Evolutionary conservation across 208 protist species (phyloP).

Genomic region (Trypanosoma boissoni): DNA sequence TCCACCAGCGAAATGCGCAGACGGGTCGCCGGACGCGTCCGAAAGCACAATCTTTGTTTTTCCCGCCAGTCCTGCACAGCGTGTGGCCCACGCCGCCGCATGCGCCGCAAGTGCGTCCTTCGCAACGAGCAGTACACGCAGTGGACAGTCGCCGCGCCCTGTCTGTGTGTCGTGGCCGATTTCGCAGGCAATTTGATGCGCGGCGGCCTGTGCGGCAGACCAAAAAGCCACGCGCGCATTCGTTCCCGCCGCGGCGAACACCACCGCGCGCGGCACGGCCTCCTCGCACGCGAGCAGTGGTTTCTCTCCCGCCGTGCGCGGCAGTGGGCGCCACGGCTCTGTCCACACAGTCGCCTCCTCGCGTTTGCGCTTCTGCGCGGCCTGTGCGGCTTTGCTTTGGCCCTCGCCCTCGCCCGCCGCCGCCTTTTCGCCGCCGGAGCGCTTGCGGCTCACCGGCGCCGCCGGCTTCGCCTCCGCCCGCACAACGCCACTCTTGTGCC

Average conservation of each 20-base stretch:
- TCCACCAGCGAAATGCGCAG: constrained; percentile 33
- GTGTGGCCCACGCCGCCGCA: constrained; percentile 76
- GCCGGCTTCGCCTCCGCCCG: constrained; percentile 33
- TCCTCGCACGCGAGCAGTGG: constrained; percentile 31
- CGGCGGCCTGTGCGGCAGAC: constrained; percentile 49
- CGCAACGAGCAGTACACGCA: constrained; percentile 56
- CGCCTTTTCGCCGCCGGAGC: constrained; percentile 4
- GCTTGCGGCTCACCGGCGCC: too few relatives aligned
- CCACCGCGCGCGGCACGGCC: constrained; percentile 40
- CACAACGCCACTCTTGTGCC: constrained; percentile 70
- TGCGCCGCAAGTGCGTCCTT: constrained; percentile 50
- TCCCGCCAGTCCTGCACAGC: constrained; percentile 52
- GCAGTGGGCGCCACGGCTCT: constrained; percentile 46
- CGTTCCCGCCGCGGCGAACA: constrained; percentile 5
- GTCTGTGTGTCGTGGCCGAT: constrained; percentile 1
- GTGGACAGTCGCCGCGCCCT: constrained; percentile 2
- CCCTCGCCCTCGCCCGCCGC: not conserved
- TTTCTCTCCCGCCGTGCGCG: constrained; percentile 13
- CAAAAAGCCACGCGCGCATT: constrained; percentile 33
- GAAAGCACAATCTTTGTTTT: constrained; percentile 41
- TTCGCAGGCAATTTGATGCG: constrained; percentile 38
- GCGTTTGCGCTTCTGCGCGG: constrained; percentile 23
- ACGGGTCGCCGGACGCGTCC: constrained; percentile 1
- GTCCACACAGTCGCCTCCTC: constrained; percentile 3
- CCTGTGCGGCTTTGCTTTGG: constrained; percentile 7